Percentiles rank a stretch among this genome's conserved stretches.
Evolutionary conservation across 441 rosid genomes (phyloP).

Genomic region (Jatropha podagrica): DNA sequence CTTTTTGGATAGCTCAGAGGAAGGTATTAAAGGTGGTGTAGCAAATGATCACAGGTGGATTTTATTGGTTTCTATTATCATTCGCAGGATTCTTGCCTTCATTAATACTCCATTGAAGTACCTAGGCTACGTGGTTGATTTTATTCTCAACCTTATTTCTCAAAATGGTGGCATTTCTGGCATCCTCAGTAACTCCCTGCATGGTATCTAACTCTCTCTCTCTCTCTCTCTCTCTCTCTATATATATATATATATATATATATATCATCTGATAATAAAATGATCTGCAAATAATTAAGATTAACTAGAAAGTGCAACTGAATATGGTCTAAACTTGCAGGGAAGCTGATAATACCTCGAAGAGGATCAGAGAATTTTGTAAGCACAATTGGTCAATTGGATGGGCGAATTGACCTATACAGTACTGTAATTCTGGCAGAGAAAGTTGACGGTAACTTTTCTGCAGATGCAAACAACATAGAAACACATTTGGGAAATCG

Average conservation of each 20-base stretch:
- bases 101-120: neutral
- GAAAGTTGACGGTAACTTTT: constrained; percentile 23
- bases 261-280: too few species aligned
- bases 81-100: neutral
- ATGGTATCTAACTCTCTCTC: neutral
- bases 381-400: constrained; percentile 65
- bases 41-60: neutral
- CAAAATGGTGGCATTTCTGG: constrained; percentile 2
- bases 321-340: constrained; percentile 35
- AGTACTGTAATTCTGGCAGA: constrained; percentile 30
- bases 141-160: neutral
- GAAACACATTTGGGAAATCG: neutral
- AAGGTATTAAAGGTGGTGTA: neutral
- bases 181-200: neutral
- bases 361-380: constrained; percentile 59
- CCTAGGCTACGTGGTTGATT: neutral
- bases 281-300: too few species aligned
- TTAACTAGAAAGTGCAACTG: too few species aligned
- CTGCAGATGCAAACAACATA: constrained; percentile 17
- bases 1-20: constrained; percentile 18
- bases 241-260: too few species aligned
- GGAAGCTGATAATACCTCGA: constrained; percentile 49
- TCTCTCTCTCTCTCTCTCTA: too few species aligned
- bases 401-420: constrained; percentile 56
- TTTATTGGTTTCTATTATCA: neutral